phyloP scores from a whole-genome alignment of 164 flowering plant genomes.

The Vitis riparia region DNA sequence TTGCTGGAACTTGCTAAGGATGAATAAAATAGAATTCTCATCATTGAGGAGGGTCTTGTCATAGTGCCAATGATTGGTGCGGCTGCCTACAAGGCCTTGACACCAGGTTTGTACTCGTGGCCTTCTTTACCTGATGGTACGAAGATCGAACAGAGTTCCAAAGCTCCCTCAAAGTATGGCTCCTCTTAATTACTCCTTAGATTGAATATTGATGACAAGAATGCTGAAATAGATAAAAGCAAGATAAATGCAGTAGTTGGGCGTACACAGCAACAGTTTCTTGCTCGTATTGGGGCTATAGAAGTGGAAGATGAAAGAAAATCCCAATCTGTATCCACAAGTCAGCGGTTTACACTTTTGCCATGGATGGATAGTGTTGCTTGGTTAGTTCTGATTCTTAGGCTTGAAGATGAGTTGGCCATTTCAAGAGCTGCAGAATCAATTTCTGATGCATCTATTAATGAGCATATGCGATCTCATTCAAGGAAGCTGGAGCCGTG shows the following conservation, averaged over 20 bases:
- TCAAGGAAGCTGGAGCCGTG: slow-evolving; percentile 87
- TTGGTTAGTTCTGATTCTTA: slow-evolving; percentile 82
- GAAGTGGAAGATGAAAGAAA: slow-evolving; percentile 55
- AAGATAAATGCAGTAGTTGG: slow-evolving; percentile 73
- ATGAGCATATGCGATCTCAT: slow-evolving; percentile 72
- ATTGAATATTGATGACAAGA: slow-evolving; percentile 49
- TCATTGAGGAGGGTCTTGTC: slow-evolving; percentile 84
- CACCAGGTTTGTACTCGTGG: slow-evolving; percentile 64
- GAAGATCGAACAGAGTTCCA: slow-evolving; percentile 48
- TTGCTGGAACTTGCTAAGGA: slow-evolving; percentile 74
- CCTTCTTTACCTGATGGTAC: slow-evolving; percentile 90
- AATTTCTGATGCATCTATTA: slow-evolving; percentile 74
- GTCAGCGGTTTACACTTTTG: slow-evolving; percentile 50
- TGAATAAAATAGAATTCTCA: slow-evolving; percentile 65
- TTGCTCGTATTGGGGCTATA: slow-evolving; percentile 84
- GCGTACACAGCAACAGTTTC: slow-evolving; percentile 73
- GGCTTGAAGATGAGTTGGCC: slow-evolving; percentile 69
- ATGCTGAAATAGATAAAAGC: slow-evolving; percentile 55
- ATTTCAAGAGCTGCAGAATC: slow-evolving; percentile 71
- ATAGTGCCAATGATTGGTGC: slow-evolving; percentile 77
- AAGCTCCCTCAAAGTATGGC: slow-evolving; percentile 68
- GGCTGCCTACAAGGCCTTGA: slow-evolving; percentile 68
- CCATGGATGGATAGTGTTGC: slow-evolving; percentile 89
- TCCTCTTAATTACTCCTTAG: slow-evolving; percentile 81
- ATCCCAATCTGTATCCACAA: slow-evolving; percentile 25